Evolutionary conservation across 2,329 filamentous ascomycete species (phyloP).

Genomic region (Xylariaceae sp.): DNA sequence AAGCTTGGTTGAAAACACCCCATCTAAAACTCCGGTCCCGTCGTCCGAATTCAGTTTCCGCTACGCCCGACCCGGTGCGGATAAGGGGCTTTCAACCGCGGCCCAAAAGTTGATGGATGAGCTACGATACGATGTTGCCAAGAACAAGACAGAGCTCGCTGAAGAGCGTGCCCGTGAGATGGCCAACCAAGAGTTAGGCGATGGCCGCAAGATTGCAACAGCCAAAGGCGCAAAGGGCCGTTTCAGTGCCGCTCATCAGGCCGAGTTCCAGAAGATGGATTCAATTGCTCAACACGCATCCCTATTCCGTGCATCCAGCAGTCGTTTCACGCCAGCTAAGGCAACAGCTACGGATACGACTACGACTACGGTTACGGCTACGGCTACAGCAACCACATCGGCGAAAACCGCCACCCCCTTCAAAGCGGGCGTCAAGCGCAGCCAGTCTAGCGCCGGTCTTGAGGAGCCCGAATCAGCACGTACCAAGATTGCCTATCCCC

Average conservation of each 20-base stretch:
- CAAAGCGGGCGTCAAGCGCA: conserved; percentile 36
- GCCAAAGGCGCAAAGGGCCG: conserved; percentile 72
- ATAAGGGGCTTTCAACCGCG: conserved; percentile 54
- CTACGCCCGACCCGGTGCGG: conserved; percentile 45
- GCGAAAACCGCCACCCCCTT: conserved; percentile 46
- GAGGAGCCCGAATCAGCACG: conserved; percentile 50
- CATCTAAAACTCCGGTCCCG: conserved; percentile 52
- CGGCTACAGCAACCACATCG: conserved; percentile 37
- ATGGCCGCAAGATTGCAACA: conserved; percentile 66
- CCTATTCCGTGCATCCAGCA: conserved; percentile 59
- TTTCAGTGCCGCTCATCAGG: conserved; percentile 80
- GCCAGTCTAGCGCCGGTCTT: conserved; percentile 55
- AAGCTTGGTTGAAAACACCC: conserved; percentile 51
- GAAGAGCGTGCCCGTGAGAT: conserved; percentile 55
- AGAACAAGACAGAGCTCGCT: conserved; percentile 63
- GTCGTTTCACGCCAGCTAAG: conserved; percentile 48
- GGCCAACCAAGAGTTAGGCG: conserved; percentile 39
- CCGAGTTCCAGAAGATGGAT: conserved; percentile 95
- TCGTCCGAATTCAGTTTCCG: conserved; percentile 62
- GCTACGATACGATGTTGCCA: conserved; percentile 64
- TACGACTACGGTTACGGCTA: conserved; percentile 37
- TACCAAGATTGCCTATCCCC: conserved; percentile 28
- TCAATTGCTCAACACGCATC: conserved; percentile 86
- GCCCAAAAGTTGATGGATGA: conserved; percentile 58
- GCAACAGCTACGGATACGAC: conserved; percentile 23